Evolutionary conservation across 352 stramenopile species (phyloP).

Genomic region (Globisporangium recalcitrans): DNA sequence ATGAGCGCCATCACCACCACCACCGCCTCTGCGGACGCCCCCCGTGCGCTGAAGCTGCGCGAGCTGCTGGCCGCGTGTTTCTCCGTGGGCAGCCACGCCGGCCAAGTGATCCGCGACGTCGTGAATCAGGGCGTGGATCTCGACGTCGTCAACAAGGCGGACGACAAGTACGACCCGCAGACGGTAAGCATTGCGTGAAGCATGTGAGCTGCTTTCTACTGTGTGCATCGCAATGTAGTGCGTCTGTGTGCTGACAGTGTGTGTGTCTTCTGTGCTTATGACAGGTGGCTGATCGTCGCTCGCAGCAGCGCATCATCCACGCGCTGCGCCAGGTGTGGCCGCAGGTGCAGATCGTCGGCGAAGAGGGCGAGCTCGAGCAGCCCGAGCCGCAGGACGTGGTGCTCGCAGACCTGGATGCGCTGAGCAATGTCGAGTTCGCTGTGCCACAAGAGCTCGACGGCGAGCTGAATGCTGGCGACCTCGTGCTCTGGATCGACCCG

Average conservation of each 20-base stretch:
- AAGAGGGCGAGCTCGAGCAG: slow-evolving; percentile 59
- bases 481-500: slow-evolving; percentile 79
- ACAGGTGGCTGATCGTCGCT: slow-evolving; percentile 57
- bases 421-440: slow-evolving; percentile 18
- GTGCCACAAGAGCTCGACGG: slow-evolving; percentile 18
- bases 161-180: slow-evolving; percentile 70
- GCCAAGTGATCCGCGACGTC: slow-evolving; percentile 66
- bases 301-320: slow-evolving; percentile 66
- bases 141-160: slow-evolving; percentile 71
- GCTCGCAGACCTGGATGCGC: slow-evolving; percentile 32
- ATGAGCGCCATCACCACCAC: slow-evolving; percentile 9
- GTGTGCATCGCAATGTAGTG: not conserved
- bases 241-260: not conserved
- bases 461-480: slow-evolving; percentile 30
- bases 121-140: slow-evolving; percentile 46
- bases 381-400: slow-evolving; percentile 44
- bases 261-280: not conserved
- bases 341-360: slow-evolving; percentile 50
- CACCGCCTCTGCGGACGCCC: slow-evolving; percentile 3
- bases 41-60: slow-evolving; percentile 21
- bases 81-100: slow-evolving; percentile 43
- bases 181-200: slow-evolving; percentile 23
- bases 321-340: slow-evolving; percentile 54
- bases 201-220: not conserved
- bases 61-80: slow-evolving; percentile 57